These are phyloP conservation scores for Brassica juncea DNA, from an alignment of 345 rosid genomes.

Conservation along the genomic window DNA sequence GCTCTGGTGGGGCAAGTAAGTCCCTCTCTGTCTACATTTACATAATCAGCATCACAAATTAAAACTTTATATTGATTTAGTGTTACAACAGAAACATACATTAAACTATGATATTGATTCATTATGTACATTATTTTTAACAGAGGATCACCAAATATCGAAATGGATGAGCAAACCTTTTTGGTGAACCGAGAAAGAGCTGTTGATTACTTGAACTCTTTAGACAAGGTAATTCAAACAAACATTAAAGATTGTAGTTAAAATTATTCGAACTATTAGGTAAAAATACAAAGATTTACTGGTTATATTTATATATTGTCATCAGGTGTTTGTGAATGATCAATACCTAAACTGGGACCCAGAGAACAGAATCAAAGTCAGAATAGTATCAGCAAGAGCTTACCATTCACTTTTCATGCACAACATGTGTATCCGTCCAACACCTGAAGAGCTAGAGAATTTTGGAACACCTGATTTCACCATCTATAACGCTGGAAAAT, in stretches of 20 bases:
- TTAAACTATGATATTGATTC: not conserved
- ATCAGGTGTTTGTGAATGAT: conserved; percentile 91
- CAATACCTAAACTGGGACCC: conserved; percentile 96
- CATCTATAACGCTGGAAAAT: conserved; percentile 95
- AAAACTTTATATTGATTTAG: not conserved
- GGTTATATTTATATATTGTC: not conserved
- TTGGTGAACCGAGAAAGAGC: conserved; percentile 97
- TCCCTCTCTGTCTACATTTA: conserved; percentile 14
- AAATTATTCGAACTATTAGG: not conserved
- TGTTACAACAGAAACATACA: not conserved
- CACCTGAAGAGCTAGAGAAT: conserved; percentile 90
- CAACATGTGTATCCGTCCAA: conserved; percentile 99
- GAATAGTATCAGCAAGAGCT: conserved; percentile 97
- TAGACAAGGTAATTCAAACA: conserved; percentile 66
- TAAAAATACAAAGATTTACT: not conserved
- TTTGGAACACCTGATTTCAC: conserved; percentile 99
- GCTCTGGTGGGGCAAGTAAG: conserved; percentile 98
- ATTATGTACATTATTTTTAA: not conserved
- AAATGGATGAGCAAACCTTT: conserved; percentile 97
- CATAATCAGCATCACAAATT: not conserved
- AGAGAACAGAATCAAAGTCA: conserved; percentile 81
- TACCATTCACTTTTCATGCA: conserved; percentile 99
- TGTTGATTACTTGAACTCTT: conserved; percentile 94
- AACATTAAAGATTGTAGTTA: not conserved
- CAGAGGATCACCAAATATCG: conserved; percentile 99